phyloP scores from a whole-genome alignment of 495 filamentous ascomycete species.

The Trichocladium uniseriatum region DNA sequence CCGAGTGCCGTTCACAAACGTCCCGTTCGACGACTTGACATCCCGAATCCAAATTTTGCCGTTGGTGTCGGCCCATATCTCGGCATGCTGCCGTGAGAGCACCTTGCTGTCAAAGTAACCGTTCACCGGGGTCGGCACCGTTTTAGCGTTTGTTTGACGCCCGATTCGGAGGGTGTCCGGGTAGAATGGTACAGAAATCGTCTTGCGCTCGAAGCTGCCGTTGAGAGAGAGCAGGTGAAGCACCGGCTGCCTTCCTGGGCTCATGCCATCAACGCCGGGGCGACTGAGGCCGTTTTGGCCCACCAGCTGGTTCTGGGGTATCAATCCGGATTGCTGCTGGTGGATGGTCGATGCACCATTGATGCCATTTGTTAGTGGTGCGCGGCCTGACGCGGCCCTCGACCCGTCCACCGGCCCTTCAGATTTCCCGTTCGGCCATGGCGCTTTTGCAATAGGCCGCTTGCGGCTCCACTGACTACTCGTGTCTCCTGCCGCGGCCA shows the following conservation, averaged over 20 bases:
- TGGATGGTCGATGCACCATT: constrained; percentile 65
- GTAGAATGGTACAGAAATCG: constrained; percentile 79
- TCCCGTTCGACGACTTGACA: constrained; percentile 96
- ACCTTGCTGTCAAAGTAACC: constrained; percentile 98
- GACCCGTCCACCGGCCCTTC: constrained; percentile 38
- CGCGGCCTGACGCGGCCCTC: constrained; percentile 33
- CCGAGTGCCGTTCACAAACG: constrained; percentile 89
- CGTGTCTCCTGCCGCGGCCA: constrained; percentile 33
- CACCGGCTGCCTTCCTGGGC: constrained; percentile 57
- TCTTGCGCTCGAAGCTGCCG: constrained; percentile 92
- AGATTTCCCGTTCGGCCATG: constrained; percentile 55
- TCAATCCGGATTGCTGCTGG: constrained; percentile 61
- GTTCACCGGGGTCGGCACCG: constrained; percentile 77
- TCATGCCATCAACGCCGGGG: constrained; percentile 43
- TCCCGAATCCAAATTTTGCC: constrained; percentile 95
- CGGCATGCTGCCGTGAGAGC: constrained; percentile 88
- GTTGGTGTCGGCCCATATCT: constrained; percentile 82
- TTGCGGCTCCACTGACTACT: constrained; percentile 49
- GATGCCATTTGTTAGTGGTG: constrained; percentile 41
- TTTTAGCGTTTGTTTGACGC: constrained; percentile 94
- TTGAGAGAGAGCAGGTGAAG: constrained; percentile 80
- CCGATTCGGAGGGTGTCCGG: constrained; percentile 88
- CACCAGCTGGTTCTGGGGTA: constrained; percentile 35
- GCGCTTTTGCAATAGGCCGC: constrained; percentile 50
- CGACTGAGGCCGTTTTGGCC: constrained; percentile 37